Evolutionary conservation across 225 moss, liverwort and hornwort species (phyloP).

Genomic region (Takakia lepidozioides): DNA sequence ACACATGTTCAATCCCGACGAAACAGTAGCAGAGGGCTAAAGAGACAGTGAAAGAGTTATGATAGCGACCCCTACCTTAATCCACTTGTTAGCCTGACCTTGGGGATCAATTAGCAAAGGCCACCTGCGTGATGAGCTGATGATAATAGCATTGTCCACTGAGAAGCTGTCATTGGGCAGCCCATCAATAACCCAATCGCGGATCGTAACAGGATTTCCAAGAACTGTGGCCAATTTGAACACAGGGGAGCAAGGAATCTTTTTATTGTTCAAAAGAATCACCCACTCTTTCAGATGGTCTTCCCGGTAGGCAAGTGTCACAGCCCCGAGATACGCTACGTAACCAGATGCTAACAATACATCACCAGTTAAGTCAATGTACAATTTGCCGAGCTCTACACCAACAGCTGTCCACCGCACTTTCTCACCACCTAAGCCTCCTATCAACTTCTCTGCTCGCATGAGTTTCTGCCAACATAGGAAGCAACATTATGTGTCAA

Average conservation of each 20-base stretch:
- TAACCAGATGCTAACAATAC: slow-evolving; percentile 63
- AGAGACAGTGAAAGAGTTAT: no score
- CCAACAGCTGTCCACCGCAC: slow-evolving; percentile 57
- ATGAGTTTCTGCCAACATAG: slow-evolving; percentile 55
- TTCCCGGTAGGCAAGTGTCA: slow-evolving; percentile 56
- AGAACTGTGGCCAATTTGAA: slow-evolving; percentile 61
- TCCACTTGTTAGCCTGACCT: slow-evolving; percentile 69
- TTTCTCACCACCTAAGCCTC: slow-evolving; percentile 71
- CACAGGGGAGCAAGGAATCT: slow-evolving; percentile 59
- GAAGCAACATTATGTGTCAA: no score
- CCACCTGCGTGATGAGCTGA: slow-evolving; percentile 54
- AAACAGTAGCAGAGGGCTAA: no score
- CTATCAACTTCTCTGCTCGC: slow-evolving; percentile 67
- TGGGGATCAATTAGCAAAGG: slow-evolving; percentile 64
- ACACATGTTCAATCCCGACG: no score
- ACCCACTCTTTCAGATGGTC: slow-evolving; percentile 38
- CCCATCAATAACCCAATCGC: slow-evolving; percentile 67
- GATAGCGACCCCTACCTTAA: no score
- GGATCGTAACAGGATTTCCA: slow-evolving; percentile 49
- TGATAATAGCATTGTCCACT: slow-evolving; percentile 59
- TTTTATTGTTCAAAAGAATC: slow-evolving; percentile 24
- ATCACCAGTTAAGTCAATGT: slow-evolving; percentile 53
- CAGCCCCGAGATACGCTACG: slow-evolving; percentile 62
- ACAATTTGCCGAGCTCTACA: slow-evolving; percentile 49
- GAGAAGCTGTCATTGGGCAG: slow-evolving; percentile 70